Conservation (phyloP, 176 grass and related monocot species). For the Bromus sterilis region DNA sequence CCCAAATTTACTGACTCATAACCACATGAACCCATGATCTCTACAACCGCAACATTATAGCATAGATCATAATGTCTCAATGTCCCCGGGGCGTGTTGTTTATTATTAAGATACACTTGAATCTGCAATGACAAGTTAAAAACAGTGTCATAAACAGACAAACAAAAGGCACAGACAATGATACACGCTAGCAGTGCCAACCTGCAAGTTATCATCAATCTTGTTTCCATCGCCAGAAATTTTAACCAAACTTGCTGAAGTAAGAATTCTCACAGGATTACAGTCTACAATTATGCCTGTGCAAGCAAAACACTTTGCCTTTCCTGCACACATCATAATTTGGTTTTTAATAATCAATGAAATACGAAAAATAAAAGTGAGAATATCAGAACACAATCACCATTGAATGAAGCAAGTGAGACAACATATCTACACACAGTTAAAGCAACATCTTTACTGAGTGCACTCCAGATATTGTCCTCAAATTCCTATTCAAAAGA, state of each 20-base stretch:
- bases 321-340: background rate
- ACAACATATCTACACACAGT: too few species aligned
- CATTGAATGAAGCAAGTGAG: too few species aligned
- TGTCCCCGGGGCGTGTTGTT: background rate
- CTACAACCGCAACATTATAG: background rate
- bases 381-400: too few species aligned
- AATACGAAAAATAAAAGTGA: too few species aligned
- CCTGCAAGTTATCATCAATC: background rate
- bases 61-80: background rate
- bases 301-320: background rate
- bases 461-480: too few species aligned
- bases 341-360: too few species aligned
- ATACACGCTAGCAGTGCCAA: background rate
- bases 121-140: background rate
- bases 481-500: too few species aligned
- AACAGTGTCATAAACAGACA: too few species aligned
- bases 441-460: too few species aligned
- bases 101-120: background rate
- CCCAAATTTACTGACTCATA: too few species aligned
- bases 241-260: background rate
- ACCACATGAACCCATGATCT: background rate
- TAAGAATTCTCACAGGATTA: background rate
- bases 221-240: too few species aligned
- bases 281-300: background rate
- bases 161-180: too few species aligned